Percentiles rank a stretch among this genome's conserved stretches.
Evolutionary conservation across 2,329 filamentous ascomycete genomes (phyloP).

Genomic region (Hypoxylon sp.): DNA sequence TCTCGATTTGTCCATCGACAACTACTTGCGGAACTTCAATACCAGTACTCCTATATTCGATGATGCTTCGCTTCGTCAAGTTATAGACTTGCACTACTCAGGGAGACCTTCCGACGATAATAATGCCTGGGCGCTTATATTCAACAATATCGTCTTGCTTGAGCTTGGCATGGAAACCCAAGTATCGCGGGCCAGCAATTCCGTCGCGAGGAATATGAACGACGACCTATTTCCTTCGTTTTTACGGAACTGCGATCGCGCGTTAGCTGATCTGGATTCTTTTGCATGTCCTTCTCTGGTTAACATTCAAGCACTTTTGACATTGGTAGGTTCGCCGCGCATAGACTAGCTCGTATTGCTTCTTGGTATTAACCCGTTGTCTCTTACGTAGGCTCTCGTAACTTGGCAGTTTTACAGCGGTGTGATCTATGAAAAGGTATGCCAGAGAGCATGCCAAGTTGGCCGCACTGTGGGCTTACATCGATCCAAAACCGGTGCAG

Average conservation of each 20-base stretch:
- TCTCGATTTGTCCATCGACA: conserved; percentile 30
- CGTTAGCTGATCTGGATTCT: conserved; percentile 27
- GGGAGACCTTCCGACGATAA: conserved; percentile 20
- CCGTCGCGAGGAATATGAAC: conserved; percentile 23
- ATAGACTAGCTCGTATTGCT: too few relatives aligned
- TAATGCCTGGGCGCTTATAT: conserved; percentile 30
- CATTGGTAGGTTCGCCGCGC: conserved; percentile 29
- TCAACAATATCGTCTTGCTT: conserved; percentile 35
- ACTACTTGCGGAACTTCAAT: conserved; percentile 35
- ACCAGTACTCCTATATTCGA: conserved; percentile 33
- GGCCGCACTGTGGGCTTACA: conserved; percentile 35
- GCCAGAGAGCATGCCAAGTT: conserved; percentile 34
- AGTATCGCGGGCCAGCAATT: conserved; percentile 16
- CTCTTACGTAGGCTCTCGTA: conserved; percentile 20
- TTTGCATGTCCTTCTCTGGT: conserved; percentile 28
- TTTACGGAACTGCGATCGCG: conserved; percentile 35
- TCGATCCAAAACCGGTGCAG: conserved; percentile 2
- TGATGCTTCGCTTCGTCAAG: conserved; percentile 18
- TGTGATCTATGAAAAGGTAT: conserved; percentile 30
- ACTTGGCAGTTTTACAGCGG: conserved; percentile 35
- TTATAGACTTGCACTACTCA: conserved; percentile 30
- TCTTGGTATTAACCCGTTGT: too few relatives aligned
- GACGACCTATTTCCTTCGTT: conserved; percentile 36
- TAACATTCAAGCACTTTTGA: conserved; percentile 33
- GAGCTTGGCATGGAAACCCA: conserved; percentile 33